phyloP scores from a whole-genome alignment of 352 stramenopile genomes.

The Aphanomyces invadans region DNA sequence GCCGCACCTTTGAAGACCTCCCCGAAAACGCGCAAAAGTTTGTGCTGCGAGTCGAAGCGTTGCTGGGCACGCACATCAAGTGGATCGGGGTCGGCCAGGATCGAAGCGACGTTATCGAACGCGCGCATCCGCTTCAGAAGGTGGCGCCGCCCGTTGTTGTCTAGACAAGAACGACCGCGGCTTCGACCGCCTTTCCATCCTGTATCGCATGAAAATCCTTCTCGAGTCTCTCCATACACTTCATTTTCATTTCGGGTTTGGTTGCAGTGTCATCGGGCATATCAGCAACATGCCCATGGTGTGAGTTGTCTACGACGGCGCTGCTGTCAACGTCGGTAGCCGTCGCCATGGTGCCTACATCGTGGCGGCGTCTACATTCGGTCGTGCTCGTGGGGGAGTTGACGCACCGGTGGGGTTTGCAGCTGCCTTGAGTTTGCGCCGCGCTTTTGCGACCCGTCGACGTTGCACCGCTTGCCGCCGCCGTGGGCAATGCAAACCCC shows the following conservation, averaged over 20 bases:
- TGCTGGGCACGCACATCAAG: constrained; percentile 94
- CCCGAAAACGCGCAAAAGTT: constrained; percentile 93
- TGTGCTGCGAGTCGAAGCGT: constrained; percentile 94
- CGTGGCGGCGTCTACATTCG: neutral
- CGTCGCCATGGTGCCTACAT: too few species aligned
- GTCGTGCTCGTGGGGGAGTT: neutral
- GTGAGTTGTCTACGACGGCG: too few species aligned
- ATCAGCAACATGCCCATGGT: too few species aligned
- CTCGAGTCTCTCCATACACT: neutral
- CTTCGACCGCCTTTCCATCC: too few species aligned
- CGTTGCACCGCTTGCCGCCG: constrained; percentile 66
- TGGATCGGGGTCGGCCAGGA: constrained; percentile 98
- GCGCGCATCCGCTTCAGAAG: constrained; percentile 45
- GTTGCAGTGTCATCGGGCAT: neutral
- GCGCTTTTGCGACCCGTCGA: constrained; percentile 53
- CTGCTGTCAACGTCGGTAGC: too few species aligned
- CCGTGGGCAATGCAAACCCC: constrained; percentile 79
- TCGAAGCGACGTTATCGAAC: constrained; percentile 92
- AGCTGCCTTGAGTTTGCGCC: constrained; percentile 70
- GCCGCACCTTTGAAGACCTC: constrained; percentile 95
- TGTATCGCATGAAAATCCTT: too few species aligned
- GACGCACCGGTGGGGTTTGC: constrained; percentile 52
- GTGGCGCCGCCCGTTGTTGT: neutral
- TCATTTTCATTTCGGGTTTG: neutral
- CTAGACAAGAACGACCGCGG: neutral